Evolutionary conservation across 2,329 filamentous ascomycete species (phyloP), one percentile per base, ranked within the genome.

Genomic region (Arthrobotrys pseudoclavata): DNA sequence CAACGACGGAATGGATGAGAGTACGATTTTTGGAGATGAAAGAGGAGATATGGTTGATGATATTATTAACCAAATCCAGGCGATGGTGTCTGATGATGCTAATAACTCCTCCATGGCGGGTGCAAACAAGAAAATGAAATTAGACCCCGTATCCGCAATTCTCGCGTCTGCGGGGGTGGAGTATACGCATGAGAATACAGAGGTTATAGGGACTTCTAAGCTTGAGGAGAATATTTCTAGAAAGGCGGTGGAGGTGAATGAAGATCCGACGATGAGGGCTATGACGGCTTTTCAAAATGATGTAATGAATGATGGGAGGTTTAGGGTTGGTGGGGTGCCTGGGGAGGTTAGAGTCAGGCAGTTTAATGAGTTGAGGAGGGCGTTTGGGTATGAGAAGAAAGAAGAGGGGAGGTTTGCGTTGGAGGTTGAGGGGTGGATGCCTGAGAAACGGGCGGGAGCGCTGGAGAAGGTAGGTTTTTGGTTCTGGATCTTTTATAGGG

Each of bases 141-240:
- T 87, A 55, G 93, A 98, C 81, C 91, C 93, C 0, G 88, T 98
- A 34, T 91, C 95, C 80, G 96, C 94, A 1, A 98, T 99, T 79
- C 88, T 99, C 0, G 90, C 92, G 1, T 89, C 91, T 6, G 94
- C 92, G 0, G 96, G 96, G 1, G 94, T 99, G 0, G 91, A 96
- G 82, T 99, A 99, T 83, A 97, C 94, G 0, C 96, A 99, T 82
- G 92, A 98, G 81, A 99, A 99, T 83, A 93, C 92, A 0, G 94
- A 99, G 84, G 94, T 99, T 13, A 89, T 99, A 70, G 96, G 96
- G 10, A 91, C 93, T 0, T 96, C 92, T n/a, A 93, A 91, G 80
- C 88, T 97, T n/a, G 96, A 99, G 84, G 91, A 92, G 79, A 89
- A 91, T 71, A 88, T 99, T 4, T 94, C 92, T 53, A 90, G 90